A percentile compares a stretch with the other conserved stretches of the same genome.
These are phyloP conservation scores for Onygenales sp. DNA, from an alignment of 2,329 filamentous ascomycete genomes.

Conservation along the genomic window DNA sequence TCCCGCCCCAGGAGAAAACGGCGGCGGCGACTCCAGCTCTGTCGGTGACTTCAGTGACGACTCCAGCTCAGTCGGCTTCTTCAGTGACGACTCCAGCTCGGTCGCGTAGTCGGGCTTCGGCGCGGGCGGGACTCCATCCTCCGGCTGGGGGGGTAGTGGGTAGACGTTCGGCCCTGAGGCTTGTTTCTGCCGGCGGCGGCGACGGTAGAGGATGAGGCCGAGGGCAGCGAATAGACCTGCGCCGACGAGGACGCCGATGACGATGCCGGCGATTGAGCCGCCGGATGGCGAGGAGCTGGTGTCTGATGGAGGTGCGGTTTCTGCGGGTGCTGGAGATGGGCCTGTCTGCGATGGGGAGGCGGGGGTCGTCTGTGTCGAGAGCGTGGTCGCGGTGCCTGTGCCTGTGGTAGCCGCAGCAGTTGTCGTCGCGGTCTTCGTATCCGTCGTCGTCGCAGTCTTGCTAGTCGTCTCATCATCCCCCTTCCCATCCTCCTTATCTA, in stretches of 20 bases:
- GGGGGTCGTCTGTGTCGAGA: neutral
- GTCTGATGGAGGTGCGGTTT: neutral
- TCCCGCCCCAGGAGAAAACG: neutral
- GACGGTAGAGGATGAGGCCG: neutral
- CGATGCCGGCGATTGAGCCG: neutral
- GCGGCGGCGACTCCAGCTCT: neutral
- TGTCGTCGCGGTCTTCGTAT: neutral
- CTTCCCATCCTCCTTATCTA: conserved; percentile 2
- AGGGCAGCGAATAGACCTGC: neutral
- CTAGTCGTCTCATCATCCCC: neutral
- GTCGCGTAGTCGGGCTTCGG: neutral
- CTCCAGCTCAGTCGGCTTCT: neutral
- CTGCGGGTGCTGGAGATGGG: neutral
- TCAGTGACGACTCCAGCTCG: neutral
- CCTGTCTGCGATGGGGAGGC: neutral
- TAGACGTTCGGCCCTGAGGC: neutral
- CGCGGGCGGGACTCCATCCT: neutral
- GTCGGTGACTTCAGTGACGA: neutral
- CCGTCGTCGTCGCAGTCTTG: neutral
- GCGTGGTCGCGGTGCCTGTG: neutral
- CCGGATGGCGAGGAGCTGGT: neutral
- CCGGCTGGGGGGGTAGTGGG: neutral
- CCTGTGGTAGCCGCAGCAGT: neutral
- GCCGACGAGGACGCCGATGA: neutral
- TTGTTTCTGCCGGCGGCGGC: neutral